Percentiles rank a stretch among this genome's conserved stretches.
phyloP scores from a whole-genome alignment of 208 protist species.

The Zelonia costaricensis region DNA sequence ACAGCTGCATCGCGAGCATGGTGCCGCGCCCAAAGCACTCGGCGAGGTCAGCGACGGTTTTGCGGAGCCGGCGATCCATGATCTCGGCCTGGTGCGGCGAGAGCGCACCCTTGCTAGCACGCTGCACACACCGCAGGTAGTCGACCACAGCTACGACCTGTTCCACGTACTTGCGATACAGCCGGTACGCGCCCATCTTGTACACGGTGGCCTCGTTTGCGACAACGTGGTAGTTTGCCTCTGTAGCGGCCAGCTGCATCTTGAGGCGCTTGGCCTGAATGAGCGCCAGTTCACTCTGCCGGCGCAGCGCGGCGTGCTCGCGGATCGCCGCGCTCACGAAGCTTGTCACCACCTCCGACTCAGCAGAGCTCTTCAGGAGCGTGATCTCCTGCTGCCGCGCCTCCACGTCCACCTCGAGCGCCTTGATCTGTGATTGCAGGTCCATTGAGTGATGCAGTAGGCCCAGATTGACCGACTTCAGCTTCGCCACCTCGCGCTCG shows the following conservation, averaged over 20 bases:
- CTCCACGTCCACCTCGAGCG: constrained; percentile 69
- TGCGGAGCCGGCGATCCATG: constrained; percentile 64
- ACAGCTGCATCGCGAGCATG: constrained; percentile 50
- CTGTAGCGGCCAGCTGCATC: constrained; percentile 79
- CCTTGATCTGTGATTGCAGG: constrained; percentile 62
- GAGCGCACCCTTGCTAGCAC: constrained; percentile 49
- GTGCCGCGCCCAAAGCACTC: constrained; percentile 36
- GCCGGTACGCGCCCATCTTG: constrained; percentile 80
- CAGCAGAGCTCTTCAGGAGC: constrained; percentile 71
- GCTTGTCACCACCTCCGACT: constrained; percentile 63
- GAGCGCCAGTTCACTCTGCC: constrained; percentile 77
- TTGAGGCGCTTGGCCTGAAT: constrained; percentile 67
- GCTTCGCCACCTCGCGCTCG: constrained; percentile 72
- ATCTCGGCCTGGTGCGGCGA: constrained; percentile 72
- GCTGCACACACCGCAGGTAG: constrained; percentile 75
- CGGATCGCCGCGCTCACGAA: constrained; percentile 85
- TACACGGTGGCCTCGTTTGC: constrained; percentile 85
- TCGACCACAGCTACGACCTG: constrained; percentile 77
- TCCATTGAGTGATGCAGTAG: constrained; percentile 84
- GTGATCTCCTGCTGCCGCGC: constrained; percentile 63
- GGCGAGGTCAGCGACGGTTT: constrained; percentile 44
- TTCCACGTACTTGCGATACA: constrained; percentile 83
- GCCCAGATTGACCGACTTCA: constrained; percentile 87
- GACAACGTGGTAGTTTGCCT: constrained; percentile 87
- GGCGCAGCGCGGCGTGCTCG: constrained; percentile 78